Base-by-base conservation (phyloP, 2,329 filamentous ascomycete species). In the Drechslerella coelobrocha region DNA sequence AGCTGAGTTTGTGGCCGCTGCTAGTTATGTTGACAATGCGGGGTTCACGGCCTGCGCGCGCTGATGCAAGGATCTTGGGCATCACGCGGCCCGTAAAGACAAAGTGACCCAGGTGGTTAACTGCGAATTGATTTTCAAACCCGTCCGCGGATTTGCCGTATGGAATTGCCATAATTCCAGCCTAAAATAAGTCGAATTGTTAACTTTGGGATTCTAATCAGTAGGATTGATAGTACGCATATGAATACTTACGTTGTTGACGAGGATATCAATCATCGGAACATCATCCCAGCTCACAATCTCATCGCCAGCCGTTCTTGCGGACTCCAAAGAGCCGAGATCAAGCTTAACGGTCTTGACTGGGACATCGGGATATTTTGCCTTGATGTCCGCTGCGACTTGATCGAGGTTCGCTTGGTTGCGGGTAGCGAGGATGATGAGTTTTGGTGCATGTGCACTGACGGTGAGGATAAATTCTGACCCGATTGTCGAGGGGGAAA, bases 371-470 rank as follows among this genome's bases (percentile, higher is more conserved):
- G 81, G 78, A 48, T 78, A 62, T 14, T 76, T 61, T 1, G 75
- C 72, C 9, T 65, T 60, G 61, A 84, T 77, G 43, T 75, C 73
- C 1, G 80, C 77, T 9, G 77, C 77, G 0, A 80, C 80, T 1
- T 78, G 75, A n/a, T 79, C 75, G 2, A 80, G 61, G 82, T 84
- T 19, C 75, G 54, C 5, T 73, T 51, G 50, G 77, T 54, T 81
- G 69, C 83, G 82, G 29, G 81, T 81, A 2, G 79, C 81, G 23
- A 83, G 79, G 48, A 82, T 80, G 60, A 84, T 79, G 24, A 79
- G 74, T 1, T 75, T 73, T 0, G 82, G 81, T 0, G 78, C 75
- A 21, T 78, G 79, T n/a, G 78, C 74, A 17, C 82, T 81, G 41
- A 83, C 75, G 39, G 77, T 72, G 10, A 75, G 56, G 19, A 77